Percentiles rank a stretch among this genome's conserved stretches.
Conservation (phyloP, 2,329 filamentous ascomycete genomes). For the Drechslerella dactyloides region DNA sequence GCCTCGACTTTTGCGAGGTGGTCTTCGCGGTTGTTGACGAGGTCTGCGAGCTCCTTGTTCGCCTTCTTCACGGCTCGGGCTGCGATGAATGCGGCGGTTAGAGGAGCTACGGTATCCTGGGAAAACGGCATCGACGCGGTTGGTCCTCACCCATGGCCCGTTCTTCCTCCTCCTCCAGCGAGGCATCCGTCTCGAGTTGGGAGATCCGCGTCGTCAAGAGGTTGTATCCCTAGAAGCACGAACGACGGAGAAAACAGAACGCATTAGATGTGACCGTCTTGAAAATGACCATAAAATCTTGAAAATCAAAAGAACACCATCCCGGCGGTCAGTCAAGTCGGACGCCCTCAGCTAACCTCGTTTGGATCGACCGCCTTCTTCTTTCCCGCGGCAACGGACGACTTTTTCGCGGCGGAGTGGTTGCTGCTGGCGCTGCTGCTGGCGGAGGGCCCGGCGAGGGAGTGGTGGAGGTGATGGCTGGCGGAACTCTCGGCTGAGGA, state of each 20-base stretch:
- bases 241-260: slow-evolving; percentile 20
- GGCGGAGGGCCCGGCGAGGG: slow-evolving; percentile 14
- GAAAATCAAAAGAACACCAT: slow-evolving; percentile 23
- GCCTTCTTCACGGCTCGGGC: slow-evolving; percentile 75
- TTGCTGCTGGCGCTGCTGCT: slow-evolving; percentile 35
- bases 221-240: slow-evolving; percentile 62
- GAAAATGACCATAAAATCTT: too few relatives aligned
- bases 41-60: slow-evolving; percentile 84
- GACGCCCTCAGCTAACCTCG: slow-evolving; percentile 62
- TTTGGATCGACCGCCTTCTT: slow-evolving; percentile 85
- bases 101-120: not conserved
- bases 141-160: slow-evolving; percentile 78
- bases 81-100: slow-evolving; percentile 24
- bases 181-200: slow-evolving; percentile 90
- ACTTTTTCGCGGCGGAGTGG: not conserved
- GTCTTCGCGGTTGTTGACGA: slow-evolving; percentile 85
- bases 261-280: slow-evolving; percentile 27
- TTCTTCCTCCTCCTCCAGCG: slow-evolving; percentile 93
- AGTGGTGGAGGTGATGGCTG: slow-evolving; percentile 26
- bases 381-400: slow-evolving; percentile 63
- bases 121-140: not conserved
- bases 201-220: slow-evolving; percentile 91
- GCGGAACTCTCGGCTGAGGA: slow-evolving; percentile 28
- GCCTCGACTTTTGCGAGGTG: slow-evolving; percentile 90
- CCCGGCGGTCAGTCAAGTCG: slow-evolving; percentile 2